phyloP scores from a whole-genome alignment of 768 basidiomycete genomes.

The Leccinum ochraceum region DNA sequence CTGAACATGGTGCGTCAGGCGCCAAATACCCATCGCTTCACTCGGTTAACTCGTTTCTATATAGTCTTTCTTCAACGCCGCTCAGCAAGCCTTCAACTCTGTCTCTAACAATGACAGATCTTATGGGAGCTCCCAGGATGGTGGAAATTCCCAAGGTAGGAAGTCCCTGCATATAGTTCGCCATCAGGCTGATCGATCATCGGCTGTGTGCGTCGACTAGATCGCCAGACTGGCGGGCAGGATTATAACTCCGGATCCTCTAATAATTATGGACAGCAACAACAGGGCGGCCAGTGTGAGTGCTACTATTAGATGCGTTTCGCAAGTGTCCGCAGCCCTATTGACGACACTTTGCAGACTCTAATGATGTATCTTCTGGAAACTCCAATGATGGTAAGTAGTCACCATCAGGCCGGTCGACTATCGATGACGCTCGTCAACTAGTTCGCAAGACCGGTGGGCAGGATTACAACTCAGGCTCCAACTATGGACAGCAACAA shows the following conservation, averaged over 20 bases:
- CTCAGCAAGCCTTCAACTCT: slow-evolving; percentile 61
- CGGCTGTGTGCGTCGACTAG: slow-evolving; percentile 1
- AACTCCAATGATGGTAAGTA: neutral
- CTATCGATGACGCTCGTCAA: slow-evolving; percentile 8
- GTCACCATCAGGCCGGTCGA: neutral
- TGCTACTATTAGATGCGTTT: neutral
- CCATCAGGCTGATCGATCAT: neutral
- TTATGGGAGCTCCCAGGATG: neutral
- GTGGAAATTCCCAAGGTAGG: neutral
- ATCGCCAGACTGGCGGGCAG: slow-evolving; percentile 12
- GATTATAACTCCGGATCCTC: neutral
- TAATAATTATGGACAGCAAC: slow-evolving; percentile 13
- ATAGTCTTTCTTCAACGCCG: slow-evolving; percentile 72
- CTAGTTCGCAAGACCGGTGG: slow-evolving; percentile 62
- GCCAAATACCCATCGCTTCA: too few species aligned
- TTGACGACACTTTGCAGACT: neutral
- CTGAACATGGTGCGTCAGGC: slow-evolving; percentile 26
- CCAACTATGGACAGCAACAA: slow-evolving; percentile 18
- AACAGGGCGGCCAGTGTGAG: slow-evolving; percentile 18
- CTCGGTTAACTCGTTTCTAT: slow-evolving; percentile 1
- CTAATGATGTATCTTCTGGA: neutral
- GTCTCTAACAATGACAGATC: slow-evolving; percentile 34
- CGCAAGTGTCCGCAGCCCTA: neutral
- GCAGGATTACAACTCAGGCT: slow-evolving; percentile 60
- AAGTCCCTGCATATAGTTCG: slow-evolving; percentile 5